Percentiles rank a stretch among this genome's conserved stretches.
Evolutionary conservation across 108 stramenopile species (phyloP).

Genomic region (Poteriospumella lacustris): DNA sequence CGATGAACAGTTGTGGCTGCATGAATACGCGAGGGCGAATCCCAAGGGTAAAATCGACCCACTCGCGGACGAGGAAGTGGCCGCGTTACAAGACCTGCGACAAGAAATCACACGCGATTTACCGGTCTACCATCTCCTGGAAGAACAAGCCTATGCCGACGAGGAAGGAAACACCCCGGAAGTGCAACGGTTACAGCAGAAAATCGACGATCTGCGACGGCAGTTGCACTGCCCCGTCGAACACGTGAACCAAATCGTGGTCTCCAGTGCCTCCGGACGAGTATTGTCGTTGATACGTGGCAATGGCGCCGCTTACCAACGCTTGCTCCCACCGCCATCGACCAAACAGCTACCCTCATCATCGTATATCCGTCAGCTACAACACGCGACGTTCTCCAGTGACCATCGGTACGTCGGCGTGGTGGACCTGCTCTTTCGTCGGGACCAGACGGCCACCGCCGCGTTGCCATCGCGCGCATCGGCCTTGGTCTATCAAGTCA

Average conservation of each 20-base stretch:
- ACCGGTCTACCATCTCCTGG: background rate
- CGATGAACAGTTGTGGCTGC: conserved; percentile 11
- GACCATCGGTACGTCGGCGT: background rate
- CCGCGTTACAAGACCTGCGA: background rate
- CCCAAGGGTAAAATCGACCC: background rate
- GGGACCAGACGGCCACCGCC: background rate
- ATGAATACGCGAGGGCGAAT: background rate
- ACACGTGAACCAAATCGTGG: conserved; percentile 2
- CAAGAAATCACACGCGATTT: background rate
- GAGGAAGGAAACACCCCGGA: background rate
- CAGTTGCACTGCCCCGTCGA: background rate
- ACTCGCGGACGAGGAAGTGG: background rate
- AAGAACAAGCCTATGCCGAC: background rate
- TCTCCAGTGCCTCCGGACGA: background rate
- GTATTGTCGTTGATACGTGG: background rate
- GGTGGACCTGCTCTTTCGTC: background rate
- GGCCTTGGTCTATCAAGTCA: conserved; percentile 7
- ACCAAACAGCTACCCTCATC: background rate
- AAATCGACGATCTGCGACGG: background rate
- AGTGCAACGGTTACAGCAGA: background rate
- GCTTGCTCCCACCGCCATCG: background rate
- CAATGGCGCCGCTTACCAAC: background rate
- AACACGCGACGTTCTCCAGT: background rate
- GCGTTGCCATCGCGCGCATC: no score
- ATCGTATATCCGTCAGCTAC: background rate